These are phyloP conservation scores for Tulasnella sp. DNA, from an alignment of 768 basidiomycete species.

Conservation along the genomic window DNA sequence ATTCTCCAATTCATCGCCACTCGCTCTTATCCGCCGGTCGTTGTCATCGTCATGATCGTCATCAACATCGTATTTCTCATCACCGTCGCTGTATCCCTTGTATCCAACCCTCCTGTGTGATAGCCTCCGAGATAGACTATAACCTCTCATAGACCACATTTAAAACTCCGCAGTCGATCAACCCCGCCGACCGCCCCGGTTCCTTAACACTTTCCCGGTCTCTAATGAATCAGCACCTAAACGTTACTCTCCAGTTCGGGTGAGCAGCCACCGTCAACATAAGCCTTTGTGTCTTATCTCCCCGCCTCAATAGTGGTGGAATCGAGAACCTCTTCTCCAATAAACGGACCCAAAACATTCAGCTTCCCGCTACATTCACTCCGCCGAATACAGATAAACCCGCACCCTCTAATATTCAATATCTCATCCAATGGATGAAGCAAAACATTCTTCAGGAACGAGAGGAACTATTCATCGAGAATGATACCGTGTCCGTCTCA, in stretches of 20 bases:
- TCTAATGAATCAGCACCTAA: slow-evolving; percentile 13
- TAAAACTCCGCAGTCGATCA: too few relatives aligned
- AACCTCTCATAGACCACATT: too few relatives aligned
- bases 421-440: slow-evolving; percentile 66
- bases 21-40: too few relatives aligned
- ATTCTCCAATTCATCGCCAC: too few relatives aligned
- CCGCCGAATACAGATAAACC: slow-evolving; percentile 9
- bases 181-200: too few relatives aligned
- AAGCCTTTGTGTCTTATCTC: neutral
- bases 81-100: too few relatives aligned
- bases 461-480: slow-evolving; percentile 79
- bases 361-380: slow-evolving; percentile 38
- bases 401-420: slow-evolving; percentile 28
- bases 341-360: slow-evolving; percentile 42
- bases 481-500: slow-evolving; percentile 58
- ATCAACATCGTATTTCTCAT: too few relatives aligned
- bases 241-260: slow-evolving; percentile 54
- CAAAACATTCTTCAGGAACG: slow-evolving; percentile 70
- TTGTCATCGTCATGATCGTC: too few relatives aligned
- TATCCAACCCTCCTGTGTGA: too few relatives aligned
- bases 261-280: neutral
- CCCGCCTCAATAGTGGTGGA: slow-evolving; percentile 42
- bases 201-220: too few relatives aligned
- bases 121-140: too few relatives aligned
- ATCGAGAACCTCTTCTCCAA: slow-evolving; percentile 76